Evolutionary conservation across 1,284 basidiomycete genomes (phyloP), one percentile per base, ranked within the genome.

Genomic region (Ceratobasidium sp.): DNA sequence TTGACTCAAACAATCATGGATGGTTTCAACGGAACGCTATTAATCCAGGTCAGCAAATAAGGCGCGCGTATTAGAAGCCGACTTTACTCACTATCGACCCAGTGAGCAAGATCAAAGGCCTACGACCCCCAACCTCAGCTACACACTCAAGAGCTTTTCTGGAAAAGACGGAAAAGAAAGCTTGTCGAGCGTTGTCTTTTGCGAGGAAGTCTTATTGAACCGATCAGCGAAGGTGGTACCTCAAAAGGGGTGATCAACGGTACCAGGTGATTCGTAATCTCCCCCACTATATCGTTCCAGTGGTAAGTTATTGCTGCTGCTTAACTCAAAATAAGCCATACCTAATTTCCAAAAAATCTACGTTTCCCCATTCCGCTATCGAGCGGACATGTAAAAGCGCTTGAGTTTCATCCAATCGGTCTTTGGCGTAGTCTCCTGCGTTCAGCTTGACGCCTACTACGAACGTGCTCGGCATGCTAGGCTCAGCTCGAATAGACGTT

Each of bases 381-480:
- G 87, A 83, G 39, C 84, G 82, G 23, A 96, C 86, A 79, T 96
- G 91, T 47, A 86, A 83, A 3, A 95, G 83, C 1, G 91, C 92
- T 56, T 88, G 87, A n/a, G 86, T 83, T 45, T 85, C 85, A 23
- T 79, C 82, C 28, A 85, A 78, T 11, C 87, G 86, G 3, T 87
- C 86, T 69, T 87, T 84, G 0, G 91, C 86, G 80, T 95, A 98
- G 82, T 98, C 97, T 0, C 91, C 91, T 31, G 92, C 91, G 82
- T 96, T 98, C 65, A 98, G 84, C 82, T 99, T 98, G 82, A 99
- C 85, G 0, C 94, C 93, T 26, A 98, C 80, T 15, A 93, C 84
- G 81, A 98, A 98, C 23, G 86, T 82, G 3, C 82, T 79, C 0
- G 90, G 88, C 3, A 90, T 89, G 1, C 85, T 11, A 8, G 71